Evolutionary conservation across 2,329 filamentous ascomycete genomes (phyloP).

Genomic region (Ophiostoma himal-ulmi): DNA sequence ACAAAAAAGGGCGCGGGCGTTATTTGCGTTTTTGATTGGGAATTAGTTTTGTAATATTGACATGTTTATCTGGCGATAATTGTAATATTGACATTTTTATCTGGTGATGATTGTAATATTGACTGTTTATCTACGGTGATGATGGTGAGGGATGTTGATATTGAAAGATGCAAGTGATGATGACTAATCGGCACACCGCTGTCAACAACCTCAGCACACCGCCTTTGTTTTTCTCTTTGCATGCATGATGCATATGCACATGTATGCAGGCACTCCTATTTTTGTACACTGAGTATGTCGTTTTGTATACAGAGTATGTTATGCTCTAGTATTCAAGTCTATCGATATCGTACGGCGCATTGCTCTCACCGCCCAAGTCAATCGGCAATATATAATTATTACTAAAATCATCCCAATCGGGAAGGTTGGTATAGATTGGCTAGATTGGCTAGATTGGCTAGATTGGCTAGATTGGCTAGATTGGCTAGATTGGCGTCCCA

Average conservation of each 20-base stretch:
- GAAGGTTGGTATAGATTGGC: background rate
- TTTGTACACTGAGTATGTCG: background rate
- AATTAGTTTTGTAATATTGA: background rate
- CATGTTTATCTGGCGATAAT: too few relatives aligned
- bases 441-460: background rate
- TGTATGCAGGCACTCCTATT: slow-evolving; percentile 12
- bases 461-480: background rate
- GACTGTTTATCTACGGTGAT: background rate
- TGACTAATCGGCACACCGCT: background rate
- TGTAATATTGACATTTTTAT: too few relatives aligned
- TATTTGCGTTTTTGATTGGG: background rate
- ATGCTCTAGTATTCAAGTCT: background rate
- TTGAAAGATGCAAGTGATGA: background rate
- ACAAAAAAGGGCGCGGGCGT: slow-evolving; percentile 4
- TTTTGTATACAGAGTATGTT: too few relatives aligned
- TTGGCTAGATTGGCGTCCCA: too few relatives aligned
- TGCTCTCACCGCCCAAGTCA: background rate
- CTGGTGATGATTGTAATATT: too few relatives aligned
- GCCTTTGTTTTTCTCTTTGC: slow-evolving; percentile 12
- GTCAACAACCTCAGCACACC: background rate
- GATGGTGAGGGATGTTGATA: background rate
- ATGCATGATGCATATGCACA: slow-evolving; percentile 12
- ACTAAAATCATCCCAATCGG: too few relatives aligned
- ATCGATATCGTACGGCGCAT: background rate
- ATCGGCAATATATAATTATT: background rate